Base-by-base conservation (phyloP, 2,329 filamentous ascomycete species). In the Clonostachys sp. region DNA sequence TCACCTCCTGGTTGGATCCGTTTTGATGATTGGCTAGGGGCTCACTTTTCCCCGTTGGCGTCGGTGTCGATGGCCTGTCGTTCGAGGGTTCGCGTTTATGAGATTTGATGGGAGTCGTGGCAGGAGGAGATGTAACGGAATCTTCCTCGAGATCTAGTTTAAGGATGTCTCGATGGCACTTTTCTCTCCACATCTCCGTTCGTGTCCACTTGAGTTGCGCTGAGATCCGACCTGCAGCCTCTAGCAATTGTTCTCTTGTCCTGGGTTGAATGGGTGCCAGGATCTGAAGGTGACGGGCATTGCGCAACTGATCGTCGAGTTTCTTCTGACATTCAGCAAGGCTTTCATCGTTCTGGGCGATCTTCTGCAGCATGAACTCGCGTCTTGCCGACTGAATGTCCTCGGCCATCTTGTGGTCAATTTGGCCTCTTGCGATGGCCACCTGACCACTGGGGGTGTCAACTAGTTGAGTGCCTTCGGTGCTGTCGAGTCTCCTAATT, bases 161-260 rank as follows among this genome's bases (percentile, higher is more conserved):
- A 17, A 99, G 71, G 50, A 97, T 91, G 57, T 96, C 92, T 40
- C 86, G 84, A 64, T 99, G 91, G 54, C 91, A 96, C 60, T 83
- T 92, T 57, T 92, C 80, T 46, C 85, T 87, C 90, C 91, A 96
- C 17, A 96, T 94, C 55, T 96, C 90, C 62, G 95, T 86, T 51
- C 92, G 80, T n/a, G 86, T 84, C 92, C 92, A 96, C 63, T 94
- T 95, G 50, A 99, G 71, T 62, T 92, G 91, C 5, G 90, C 90
- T 48, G 91, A 84, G 68, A 95, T 85, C 8, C 87, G 83, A 6
- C 86, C 89, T 17, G 94, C 92, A 16, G 90, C 87, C 53, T 87
- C 76, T n/a, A 96, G 77, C 47, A 97, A 79, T 50, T 90, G 81
- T 50, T 97, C 92, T 50, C 94, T 80, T 0, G 90, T 91, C 66